phyloP scores from a whole-genome alignment of 2,329 filamentous ascomycete genomes.

The Cladosporium sp. region DNA sequence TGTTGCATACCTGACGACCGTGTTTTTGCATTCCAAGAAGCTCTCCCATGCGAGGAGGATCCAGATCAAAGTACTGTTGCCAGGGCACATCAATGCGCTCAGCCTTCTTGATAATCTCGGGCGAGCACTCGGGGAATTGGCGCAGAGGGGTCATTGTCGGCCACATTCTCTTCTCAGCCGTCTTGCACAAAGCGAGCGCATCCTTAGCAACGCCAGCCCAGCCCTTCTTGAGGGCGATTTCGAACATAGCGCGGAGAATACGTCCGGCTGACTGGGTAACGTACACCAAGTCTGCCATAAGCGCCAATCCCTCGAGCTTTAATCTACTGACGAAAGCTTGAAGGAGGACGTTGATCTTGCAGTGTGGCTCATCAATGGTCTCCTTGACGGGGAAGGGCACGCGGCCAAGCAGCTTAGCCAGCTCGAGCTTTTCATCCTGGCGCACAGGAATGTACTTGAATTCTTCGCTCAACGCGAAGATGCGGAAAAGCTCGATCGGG shows the following conservation, averaged over 20 bases:
- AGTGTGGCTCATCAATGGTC: conserved; percentile 91
- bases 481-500: conserved; percentile 91
- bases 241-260: conserved; percentile 92
- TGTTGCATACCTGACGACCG: conserved; percentile 75
- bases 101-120: conserved; percentile 84
- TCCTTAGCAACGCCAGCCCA: conserved; percentile 93
- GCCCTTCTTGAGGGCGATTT: conserved; percentile 95
- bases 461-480: conserved; percentile 93
- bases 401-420: conserved; percentile 82
- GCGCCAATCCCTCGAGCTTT: conserved; percentile 84
- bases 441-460: conserved; percentile 99
- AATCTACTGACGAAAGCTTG: conserved; percentile 96
- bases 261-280: conserved; percentile 96
- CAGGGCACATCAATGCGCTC: conserved; percentile 94
- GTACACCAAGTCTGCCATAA: conserved; percentile 99
- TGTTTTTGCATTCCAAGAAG: conserved; percentile 85
- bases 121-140: conserved; percentile 78
- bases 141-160: conserved; percentile 95
- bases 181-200: conserved; percentile 93
- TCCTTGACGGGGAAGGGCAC: conserved; percentile 98
- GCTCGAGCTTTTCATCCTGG: conserved; percentile 94
- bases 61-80: conserved; percentile 91
- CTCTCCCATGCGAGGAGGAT: conserved; percentile 94
- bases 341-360: conserved; percentile 95
- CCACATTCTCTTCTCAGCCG: conserved; percentile 99